Evolutionary conservation across 1,139 yeast species (phyloP), one percentile per base, ranked within the genome.

Genomic region (Yamadazyma diospyri): DNA sequence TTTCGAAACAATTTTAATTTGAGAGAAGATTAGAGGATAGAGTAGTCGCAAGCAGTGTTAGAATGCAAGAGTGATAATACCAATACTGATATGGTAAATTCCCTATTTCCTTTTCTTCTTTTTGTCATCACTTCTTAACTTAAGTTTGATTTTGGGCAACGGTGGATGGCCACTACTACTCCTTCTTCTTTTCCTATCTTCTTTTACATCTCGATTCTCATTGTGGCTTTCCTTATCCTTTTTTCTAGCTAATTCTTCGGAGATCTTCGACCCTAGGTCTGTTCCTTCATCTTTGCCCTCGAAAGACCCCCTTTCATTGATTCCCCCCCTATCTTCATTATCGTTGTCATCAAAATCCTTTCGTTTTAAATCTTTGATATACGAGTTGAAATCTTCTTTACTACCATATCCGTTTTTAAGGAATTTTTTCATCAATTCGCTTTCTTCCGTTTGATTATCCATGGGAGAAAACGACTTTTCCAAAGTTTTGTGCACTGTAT

Each of bases 371-470:
- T 57, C 60, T 16, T 46, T 45, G 4, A 60, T 30, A 29, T 59
- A 40, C 24, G 45, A 41, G 21, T 56, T 52, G 38, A 48, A 60
- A n/a, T 57, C 61, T 33, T 43, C 32, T 33, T 48, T 17, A 32
- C 45, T 23, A 4, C 30, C 30, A 19, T 51, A 40, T 14, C 61
- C 62, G 27, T 47, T 53, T 27, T 49, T 49, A 6, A 60, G 53
- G 16, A 60, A 37, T 36, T 58, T 60, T 33, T 57, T 57, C 57
- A 60, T 53, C 16, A 60, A 42, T 29, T 48, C 55, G 35, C 57
- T 55, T 18, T 44, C 45, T 30, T 42, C 48, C 6, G 32, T 30
- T 16, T 21, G 40, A 14, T 30, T 31, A 11, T 17, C 23, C 10
- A 39, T 30, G 11, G 48, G 45, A 11, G 45, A 37, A 3, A 43